Evolutionary conservation across 306 rosid species (phyloP), one percentile per base, ranked within the genome.

Genomic region (Abrus pulchellus): DNA sequence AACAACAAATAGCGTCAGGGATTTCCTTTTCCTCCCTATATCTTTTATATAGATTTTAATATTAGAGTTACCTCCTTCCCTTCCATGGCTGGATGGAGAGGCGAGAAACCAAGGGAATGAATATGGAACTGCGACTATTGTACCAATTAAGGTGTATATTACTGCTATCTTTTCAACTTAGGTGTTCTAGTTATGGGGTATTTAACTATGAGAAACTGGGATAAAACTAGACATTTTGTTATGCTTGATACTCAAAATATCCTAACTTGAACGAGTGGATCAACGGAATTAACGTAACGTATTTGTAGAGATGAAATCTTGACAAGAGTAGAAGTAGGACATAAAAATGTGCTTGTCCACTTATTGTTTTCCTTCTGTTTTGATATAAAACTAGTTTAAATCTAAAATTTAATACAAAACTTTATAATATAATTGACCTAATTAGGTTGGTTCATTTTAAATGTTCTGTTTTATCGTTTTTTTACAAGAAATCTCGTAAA

Each of bases 71-170:
- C 74, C 89, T 85, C 84, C 43, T 63, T 66, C 32, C 27, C 71
- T 9, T 75, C 86, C 94, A 90, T 92, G 85, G 56, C 32, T 12
- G 6, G 69, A 64, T 72, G 78, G 50, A 76, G 86, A 75, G 89
- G 68, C 0, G 86, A 50, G 57, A 65, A 66, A 50, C 77, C 56
- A 33, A 0, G 10, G 65, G 69, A 67, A 65, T 47, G 69, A 67
- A 65, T 47, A 32, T 11, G 70, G 50, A 41, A 54, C 74, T 75
- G 32, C 9, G 4, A 44, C 80, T 56, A 1, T 20, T 53, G 6
- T 32, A 66, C 9, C 32, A 65, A 74, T 60, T 11, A 74, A 59
- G 49, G 68, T 66, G 62, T 60, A 69, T 73, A 71, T 33, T 20
- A 65, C 59, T 67, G 50, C 68, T 38, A 55, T 27, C 12, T 80